Evolutionary conservation across 1,284 basidiomycete genomes (phyloP).

Genomic region (Cerrena zonata): DNA sequence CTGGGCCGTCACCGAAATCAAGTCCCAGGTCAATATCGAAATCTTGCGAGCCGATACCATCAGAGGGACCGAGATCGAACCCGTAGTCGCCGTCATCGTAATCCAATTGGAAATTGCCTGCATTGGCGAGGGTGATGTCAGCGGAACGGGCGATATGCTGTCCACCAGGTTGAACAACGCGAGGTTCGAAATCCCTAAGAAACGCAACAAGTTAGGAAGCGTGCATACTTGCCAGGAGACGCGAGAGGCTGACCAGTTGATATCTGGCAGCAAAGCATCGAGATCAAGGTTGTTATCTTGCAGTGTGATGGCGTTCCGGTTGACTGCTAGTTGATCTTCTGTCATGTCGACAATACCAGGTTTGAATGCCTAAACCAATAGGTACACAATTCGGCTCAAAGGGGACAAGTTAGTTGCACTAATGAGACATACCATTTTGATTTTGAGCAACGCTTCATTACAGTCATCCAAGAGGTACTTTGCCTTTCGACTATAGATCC

Average conservation of each 20-base stretch:
- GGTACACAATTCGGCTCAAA: neutral
- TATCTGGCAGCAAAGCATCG: constrained; percentile 76
- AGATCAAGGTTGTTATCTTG: constrained; percentile 69
- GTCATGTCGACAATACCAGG: constrained; percentile 92
- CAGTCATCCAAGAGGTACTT: constrained; percentile 97
- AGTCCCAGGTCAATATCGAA: constrained; percentile 70
- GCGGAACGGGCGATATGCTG: constrained; percentile 77
- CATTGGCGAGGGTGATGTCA: constrained; percentile 76
- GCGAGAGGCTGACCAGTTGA: constrained; percentile 62
- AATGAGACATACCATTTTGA: constrained; percentile 85
- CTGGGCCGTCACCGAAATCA: constrained; percentile 58
- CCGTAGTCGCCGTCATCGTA: constrained; percentile 52
- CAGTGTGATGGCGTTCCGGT: constrained; percentile 82
- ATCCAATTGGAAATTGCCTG: constrained; percentile 58
- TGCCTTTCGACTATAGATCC: constrained; percentile 95
- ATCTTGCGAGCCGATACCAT: constrained; percentile 83
- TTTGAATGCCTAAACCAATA: constrained; percentile 71
- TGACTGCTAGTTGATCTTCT: constrained; percentile 84
- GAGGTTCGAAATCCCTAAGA: constrained; percentile 55
- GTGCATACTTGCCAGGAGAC: too few relatives aligned
- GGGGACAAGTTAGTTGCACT: constrained; percentile 13
- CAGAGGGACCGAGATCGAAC: constrained; percentile 69
- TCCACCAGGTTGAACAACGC: constrained; percentile 59
- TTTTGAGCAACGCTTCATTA: constrained; percentile 90
- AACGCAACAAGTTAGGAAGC: neutral